Evolutionary conservation across 305 asterid genomes (phyloP), one percentile per base, ranked within the genome.

Genomic region (Fraxinus angustifolia): DNA sequence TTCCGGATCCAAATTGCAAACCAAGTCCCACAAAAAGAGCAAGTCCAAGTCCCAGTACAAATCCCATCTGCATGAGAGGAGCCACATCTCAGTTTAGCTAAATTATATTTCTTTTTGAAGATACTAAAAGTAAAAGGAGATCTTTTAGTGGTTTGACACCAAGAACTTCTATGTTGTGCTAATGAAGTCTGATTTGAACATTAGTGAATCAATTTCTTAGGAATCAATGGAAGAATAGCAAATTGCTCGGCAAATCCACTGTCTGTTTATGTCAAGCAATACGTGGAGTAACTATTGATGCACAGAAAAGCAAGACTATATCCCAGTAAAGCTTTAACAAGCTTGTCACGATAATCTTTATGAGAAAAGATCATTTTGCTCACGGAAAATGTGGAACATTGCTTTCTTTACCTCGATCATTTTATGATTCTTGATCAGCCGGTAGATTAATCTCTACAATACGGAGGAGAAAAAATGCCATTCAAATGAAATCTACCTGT

Each of bases 11-110:
- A 35, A 94, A 93, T 12, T 89, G 86, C 23, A 96, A 87, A 0
- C 98, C 97, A 8, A 92, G 84, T 79, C 95, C 98, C 6, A 96
- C 97, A 4, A 89, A 60, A 0, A 90, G 21, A 62, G 95, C 90
- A 0, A 96, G 95, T 60, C 97, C 96, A 1, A 92, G 36, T 75
- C 99, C 99, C 8, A 96, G 87, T 45, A 94, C 91, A 45, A 94
- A 94, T 56, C 94, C 97, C 97, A 96, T 93, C 99, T 96, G 92
- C 68, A 80, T 4, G 35, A 23, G 73, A 65, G n/a, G 73, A 1
- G 73, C 28, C 35, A 65, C 73, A 10, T 65, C 16, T 10, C 6
- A 21, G n/a, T 21, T 1, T 11, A 21, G 33, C 2, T 23, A 62
- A 62, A 62, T 21, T 23, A 8, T 58, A 17, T 19, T 34, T 62